Evolutionary conservation across 2,329 filamentous ascomycete genomes (phyloP).

Genomic region (Neoarthrinium moseri): DNA sequence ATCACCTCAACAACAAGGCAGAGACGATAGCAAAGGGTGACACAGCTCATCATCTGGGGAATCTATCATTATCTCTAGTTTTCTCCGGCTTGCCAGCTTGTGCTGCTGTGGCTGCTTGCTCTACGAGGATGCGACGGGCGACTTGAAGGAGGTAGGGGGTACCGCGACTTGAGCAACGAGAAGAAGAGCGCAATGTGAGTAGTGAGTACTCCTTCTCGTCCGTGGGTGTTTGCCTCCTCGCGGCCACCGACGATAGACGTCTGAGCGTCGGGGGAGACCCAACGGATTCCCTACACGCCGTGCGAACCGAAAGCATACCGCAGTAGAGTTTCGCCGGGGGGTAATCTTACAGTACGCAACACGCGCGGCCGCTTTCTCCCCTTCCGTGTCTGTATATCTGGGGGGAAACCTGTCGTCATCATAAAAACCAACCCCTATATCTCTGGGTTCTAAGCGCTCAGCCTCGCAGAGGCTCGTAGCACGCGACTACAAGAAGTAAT

Average conservation of each 20-base stretch:
- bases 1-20: too few relatives aligned
- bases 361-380: background rate
- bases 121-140: background rate
- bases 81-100: slow-evolving; percentile 1
- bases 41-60: slow-evolving; percentile 1
- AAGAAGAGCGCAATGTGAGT: too few relatives aligned
- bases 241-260: too few relatives aligned
- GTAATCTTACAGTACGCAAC: slow-evolving; percentile 9
- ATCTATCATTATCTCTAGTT: slow-evolving; percentile 9
- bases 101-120: background rate
- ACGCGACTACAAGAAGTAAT: slow-evolving; percentile 88
- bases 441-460: background rate
- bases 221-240: too few relatives aligned
- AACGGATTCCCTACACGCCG: background rate
- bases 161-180: too few relatives aligned
- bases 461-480: background rate
- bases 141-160: background rate
- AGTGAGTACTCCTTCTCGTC: too few relatives aligned
- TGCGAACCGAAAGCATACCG: slow-evolving; percentile 1
- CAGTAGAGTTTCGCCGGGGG: slow-evolving; percentile 5
- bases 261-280: too few relatives aligned
- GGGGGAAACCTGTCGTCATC: slow-evolving; percentile 5
- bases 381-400: background rate
- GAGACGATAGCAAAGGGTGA: background rate
- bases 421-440: background rate